Evolutionary conservation across 176 grass and related monocot species (phyloP).

Genomic region (Tillandsia leiboldiana): DNA sequence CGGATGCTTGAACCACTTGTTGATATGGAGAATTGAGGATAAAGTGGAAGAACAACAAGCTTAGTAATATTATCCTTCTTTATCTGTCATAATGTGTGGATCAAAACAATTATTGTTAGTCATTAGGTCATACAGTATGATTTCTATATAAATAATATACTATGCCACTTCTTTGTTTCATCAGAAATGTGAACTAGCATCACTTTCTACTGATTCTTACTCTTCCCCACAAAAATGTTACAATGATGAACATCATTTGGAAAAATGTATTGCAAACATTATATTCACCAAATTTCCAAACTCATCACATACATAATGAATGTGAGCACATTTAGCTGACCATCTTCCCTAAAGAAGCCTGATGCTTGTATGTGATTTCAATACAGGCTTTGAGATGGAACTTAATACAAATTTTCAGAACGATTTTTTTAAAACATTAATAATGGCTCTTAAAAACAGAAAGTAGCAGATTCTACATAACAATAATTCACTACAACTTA

Average conservation of each 20-base stretch:
- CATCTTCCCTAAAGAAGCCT: too few relatives aligned
- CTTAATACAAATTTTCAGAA: neutral
- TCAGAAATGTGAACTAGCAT: too few relatives aligned
- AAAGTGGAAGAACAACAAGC: slow-evolving; percentile 86
- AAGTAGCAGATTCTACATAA: neutral
- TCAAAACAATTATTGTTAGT: neutral
- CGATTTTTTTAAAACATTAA: neutral
- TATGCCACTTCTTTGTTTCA: too few relatives aligned
- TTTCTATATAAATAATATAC: too few relatives aligned
- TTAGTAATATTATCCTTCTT: slow-evolving; percentile 91
- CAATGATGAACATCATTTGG: too few relatives aligned
- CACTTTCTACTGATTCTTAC: too few relatives aligned
- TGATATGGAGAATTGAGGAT: slow-evolving; percentile 98
- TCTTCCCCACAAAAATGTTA: too few relatives aligned
- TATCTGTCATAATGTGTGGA: slow-evolving; percentile 35
- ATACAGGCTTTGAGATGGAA: neutral
- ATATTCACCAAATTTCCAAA: too few relatives aligned
- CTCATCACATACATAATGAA: too few relatives aligned
- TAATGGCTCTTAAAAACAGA: neutral
- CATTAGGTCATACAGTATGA: neutral
- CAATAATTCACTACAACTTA: neutral
- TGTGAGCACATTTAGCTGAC: too few relatives aligned
- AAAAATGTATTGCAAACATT: too few relatives aligned
- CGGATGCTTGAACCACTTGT: slow-evolving; percentile 93
- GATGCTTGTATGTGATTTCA: neutral